phyloP scores from a whole-genome alignment of 208 protist species.

The Leptomonas pyrrhocoris region DNA sequence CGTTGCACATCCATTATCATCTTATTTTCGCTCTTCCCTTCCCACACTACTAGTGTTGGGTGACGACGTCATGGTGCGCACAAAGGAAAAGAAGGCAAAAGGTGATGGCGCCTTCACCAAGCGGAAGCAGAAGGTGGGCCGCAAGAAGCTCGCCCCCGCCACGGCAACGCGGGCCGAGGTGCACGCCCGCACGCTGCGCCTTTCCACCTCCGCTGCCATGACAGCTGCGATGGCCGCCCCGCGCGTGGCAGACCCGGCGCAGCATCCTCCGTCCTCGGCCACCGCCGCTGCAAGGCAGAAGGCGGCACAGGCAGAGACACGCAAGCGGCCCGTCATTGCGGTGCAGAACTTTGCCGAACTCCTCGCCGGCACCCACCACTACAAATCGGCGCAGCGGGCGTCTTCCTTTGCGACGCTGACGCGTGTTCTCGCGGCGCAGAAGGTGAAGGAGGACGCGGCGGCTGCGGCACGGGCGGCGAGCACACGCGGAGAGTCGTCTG shows the following conservation, averaged over 20 bases:
- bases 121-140: conserved; percentile 78
- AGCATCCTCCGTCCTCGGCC: conserved; percentile 14
- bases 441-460: conserved; percentile 18
- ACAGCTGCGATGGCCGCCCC: conserved; percentile 22
- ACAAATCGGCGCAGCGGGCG: conserved; percentile 61
- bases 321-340: conserved; percentile 19
- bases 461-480: conserved; percentile 2
- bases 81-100: conserved; percentile 74
- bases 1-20: no score
- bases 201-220: conserved; percentile 59
- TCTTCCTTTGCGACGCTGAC: conserved; percentile 63
- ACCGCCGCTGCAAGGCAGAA: conserved; percentile 17
- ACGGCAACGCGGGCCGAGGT: conserved; percentile 83
- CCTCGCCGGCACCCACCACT: conserved; percentile 58
- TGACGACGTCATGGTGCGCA: conserved; percentile 62
- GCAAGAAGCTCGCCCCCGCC: conserved; percentile 82
- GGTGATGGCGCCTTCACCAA: conserved; percentile 83
- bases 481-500: not conserved
- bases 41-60: no score
- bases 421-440: conserved; percentile 35
- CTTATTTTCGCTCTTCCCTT: no score
- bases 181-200: conserved; percentile 75
- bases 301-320: not conserved
- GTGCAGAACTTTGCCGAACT: conserved; percentile 56
- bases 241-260: conserved; percentile 7